These are phyloP conservation scores for Rhizoclosmatium hyalinum DNA, from an alignment of 371 early-diverging fungal species.

Conservation along the genomic window DNA sequence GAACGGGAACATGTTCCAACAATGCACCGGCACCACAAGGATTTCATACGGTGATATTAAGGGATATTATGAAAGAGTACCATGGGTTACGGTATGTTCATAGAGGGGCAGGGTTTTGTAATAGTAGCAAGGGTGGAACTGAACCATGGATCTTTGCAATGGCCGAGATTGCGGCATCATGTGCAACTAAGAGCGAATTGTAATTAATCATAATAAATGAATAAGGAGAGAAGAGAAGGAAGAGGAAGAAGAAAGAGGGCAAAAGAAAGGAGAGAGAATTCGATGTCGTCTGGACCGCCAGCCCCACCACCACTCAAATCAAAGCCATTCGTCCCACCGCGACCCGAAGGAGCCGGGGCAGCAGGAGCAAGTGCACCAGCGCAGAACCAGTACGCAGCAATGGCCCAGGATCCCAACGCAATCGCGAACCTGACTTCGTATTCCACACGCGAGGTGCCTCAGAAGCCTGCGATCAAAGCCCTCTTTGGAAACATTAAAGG, in stretches of 20 bases:
- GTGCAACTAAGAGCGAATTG: neutral
- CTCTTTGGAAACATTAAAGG: constrained; percentile 4
- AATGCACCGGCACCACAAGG: constrained; percentile 7
- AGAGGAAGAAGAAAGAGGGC: neutral
- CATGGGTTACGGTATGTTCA: constrained; percentile 14
- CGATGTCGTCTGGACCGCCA: constrained; percentile 10
- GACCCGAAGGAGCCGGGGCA: neutral
- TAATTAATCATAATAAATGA: no score
- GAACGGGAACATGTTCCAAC: neutral
- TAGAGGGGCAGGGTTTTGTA: constrained; percentile 4
- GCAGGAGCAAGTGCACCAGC: neutral
- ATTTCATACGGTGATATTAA: neutral
- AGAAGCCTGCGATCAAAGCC: constrained; percentile 18
- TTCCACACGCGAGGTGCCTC: constrained; percentile 20
- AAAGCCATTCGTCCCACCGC: constrained; percentile 28
- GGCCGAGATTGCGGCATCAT: constrained; percentile 13
- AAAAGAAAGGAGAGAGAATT: neutral
- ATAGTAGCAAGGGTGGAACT: neutral
- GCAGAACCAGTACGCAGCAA: constrained; percentile 25
- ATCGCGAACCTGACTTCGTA: constrained; percentile 17
- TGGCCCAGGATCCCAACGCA: constrained; percentile 8
- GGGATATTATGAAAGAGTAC: constrained; percentile 28
- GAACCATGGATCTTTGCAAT: constrained; percentile 21
- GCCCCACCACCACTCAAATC: constrained; percentile 11
- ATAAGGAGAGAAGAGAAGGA: no score